Evolutionary conservation across 2,329 filamentous ascomycete species (phyloP), one percentile per base, ranked within the genome.

Genomic region (Aspergillus sp.): DNA sequence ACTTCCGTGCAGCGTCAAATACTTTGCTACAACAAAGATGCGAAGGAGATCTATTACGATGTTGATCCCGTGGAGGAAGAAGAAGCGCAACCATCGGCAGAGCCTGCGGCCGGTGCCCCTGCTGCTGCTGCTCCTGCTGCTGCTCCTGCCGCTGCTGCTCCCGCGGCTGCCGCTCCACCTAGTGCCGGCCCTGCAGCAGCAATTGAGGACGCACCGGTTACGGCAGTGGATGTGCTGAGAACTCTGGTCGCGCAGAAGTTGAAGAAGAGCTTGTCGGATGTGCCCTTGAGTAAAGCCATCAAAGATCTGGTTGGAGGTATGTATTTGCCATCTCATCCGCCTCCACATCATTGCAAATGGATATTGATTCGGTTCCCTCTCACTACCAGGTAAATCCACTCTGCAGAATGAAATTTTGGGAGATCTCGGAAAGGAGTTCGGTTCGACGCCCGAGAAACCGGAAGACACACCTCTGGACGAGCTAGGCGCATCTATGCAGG

Each of bases 11-110:
- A 97, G 81, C 88, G 95, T 76, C 94, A 98, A 78, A 97, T 99
- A 75, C 86, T 99, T 59, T 98, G 95, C 84, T 99, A 98, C 83
- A 98, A 96, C 84, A 99, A 99, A 80, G 95, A 99, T 74, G 90
- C 92, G 59, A 98, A 97, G 78, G 95, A 99, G 78, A 99, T 99
- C 67, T 99, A 99, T 83, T 99, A 99, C 79, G 94, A 97, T 75
- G 93, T 96, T 48, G 95, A 99, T 73, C 95, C 95, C 0, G 83
- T 96, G 30, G 92, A 96, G 72, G 95, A 99, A 60, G 95, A 98
- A 78, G 85, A 90, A 50, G 89, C 90, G 54, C 75, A 84, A 56
- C 58, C 76, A 27, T 57, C 70, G 17, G 62, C 73, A 36, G 74
- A 81, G 15, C 73, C 77, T 21, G 66, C 73, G 47, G 68, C 80